Percentiles rank a stretch among this genome's conserved stretches.
Evolutionary conservation across 495 filamentous ascomycete genomes (phyloP).

Genomic region (Xylaria curta): DNA sequence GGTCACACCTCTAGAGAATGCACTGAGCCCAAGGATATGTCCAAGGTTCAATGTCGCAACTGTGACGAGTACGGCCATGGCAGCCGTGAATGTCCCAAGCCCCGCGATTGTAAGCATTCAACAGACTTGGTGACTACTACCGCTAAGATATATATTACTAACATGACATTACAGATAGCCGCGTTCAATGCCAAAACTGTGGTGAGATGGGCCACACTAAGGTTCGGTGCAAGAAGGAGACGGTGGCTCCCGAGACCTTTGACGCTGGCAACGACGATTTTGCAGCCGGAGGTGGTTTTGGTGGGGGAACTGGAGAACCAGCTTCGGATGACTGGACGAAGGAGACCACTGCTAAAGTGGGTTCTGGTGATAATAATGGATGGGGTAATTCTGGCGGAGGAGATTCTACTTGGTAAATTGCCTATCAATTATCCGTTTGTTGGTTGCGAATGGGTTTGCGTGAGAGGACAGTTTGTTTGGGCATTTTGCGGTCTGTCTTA

Average conservation of each 20-base stretch:
- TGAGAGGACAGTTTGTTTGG: neutral
- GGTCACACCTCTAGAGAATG: conserved; percentile 63
- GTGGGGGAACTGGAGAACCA: neutral
- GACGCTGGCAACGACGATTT: neutral
- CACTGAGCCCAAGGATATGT: conserved; percentile 71
- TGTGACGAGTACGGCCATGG: conserved; percentile 77
- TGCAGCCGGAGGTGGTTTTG: neutral
- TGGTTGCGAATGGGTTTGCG: conserved; percentile 1
- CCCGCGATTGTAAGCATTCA: conserved; percentile 67
- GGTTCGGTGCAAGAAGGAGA: conserved; percentile 61
- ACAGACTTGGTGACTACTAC: neutral
- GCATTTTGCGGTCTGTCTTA: neutral
- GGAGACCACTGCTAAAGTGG: neutral
- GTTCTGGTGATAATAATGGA: neutral
- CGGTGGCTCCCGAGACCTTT: conserved; percentile 27
- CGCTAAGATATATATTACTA: conserved; percentile 31
- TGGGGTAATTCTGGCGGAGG: neutral
- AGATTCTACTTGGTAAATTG: neutral
- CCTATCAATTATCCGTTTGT: neutral
- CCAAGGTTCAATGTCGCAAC: conserved; percentile 71
- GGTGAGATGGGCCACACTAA: conserved; percentile 76
- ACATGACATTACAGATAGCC: conserved; percentile 51
- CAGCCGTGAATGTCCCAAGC: conserved; percentile 75
- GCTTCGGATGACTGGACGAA: conserved; percentile 19
- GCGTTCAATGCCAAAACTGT: conserved; percentile 79